A percentile compares a stretch with the other conserved stretches of the same genome.
Evolutionary conservation across 2,329 filamentous ascomycete species (phyloP).

Genomic region (Daldinia eschscholtzii): DNA sequence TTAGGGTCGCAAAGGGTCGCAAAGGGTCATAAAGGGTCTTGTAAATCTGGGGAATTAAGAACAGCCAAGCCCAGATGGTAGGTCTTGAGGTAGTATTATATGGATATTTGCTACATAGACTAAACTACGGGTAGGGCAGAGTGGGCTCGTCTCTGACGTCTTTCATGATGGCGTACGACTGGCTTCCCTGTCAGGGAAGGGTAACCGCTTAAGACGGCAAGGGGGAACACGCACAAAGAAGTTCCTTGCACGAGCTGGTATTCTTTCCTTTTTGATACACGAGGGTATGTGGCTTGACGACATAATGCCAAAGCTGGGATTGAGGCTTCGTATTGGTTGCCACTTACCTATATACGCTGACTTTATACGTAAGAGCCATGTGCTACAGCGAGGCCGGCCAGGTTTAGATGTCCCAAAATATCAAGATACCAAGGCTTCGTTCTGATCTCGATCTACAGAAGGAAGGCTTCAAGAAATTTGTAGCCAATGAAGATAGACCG

Average conservation of each 20-base stretch:
- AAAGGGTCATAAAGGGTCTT: slow-evolving; percentile 5
- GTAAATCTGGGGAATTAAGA: slow-evolving; percentile 37
- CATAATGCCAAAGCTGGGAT: slow-evolving; percentile 27
- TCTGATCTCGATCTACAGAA: slow-evolving; percentile 39
- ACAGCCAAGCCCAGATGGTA: slow-evolving; percentile 26
- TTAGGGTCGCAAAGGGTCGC: slow-evolving; percentile 21
- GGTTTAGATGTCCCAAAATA: slow-evolving; percentile 2
- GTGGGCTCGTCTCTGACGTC: slow-evolving; percentile 37
- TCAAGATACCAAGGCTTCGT: slow-evolving; percentile 8
- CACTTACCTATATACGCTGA: slow-evolving; percentile 8
- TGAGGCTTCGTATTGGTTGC: slow-evolving; percentile 38
- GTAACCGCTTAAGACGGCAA: slow-evolving; percentile 34
- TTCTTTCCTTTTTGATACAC: slow-evolving; percentile 17
- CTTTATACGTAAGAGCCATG: slow-evolving; percentile 16
- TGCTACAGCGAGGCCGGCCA: slow-evolving; percentile 12
- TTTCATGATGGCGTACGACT: slow-evolving; percentile 30
- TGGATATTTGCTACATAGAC: slow-evolving; percentile 23
- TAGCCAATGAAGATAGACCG: slow-evolving; percentile 10
- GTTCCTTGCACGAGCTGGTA: slow-evolving; percentile 12
- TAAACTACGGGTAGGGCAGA: slow-evolving; percentile 4
- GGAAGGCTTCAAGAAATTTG: slow-evolving; percentile 6
- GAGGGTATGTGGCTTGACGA: slow-evolving; percentile 36
- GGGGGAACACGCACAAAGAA: slow-evolving; percentile 24
- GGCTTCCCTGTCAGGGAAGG: slow-evolving; percentile 26
- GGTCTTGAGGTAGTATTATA: slow-evolving; percentile 28